Conservation (phyloP, 2,329 filamentous ascomycete genomes). For the Seiridium cupressi region DNA sequence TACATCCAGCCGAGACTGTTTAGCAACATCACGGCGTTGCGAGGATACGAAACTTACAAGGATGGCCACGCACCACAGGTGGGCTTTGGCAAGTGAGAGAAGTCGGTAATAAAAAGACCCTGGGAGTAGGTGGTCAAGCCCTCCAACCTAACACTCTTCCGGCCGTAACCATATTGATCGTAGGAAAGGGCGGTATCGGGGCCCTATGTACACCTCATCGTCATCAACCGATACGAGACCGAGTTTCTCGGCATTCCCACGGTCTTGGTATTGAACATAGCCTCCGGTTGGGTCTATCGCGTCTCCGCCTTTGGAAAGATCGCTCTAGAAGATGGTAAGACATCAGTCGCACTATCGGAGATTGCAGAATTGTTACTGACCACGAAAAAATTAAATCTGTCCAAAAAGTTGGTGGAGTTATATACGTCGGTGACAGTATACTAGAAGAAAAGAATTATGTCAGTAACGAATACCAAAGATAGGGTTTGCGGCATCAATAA, state of each 20-base stretch:
- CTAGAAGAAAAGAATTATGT: slow-evolving; percentile 10
- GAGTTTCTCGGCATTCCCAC: slow-evolving; percentile 29
- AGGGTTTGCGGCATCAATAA: no score
- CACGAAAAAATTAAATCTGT: slow-evolving; percentile 43
- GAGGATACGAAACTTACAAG: slow-evolving; percentile 42
- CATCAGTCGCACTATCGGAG: background rate
- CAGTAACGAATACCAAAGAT: no score
- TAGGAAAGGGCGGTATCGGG: slow-evolving; percentile 27
- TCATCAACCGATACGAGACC: slow-evolving; percentile 32
- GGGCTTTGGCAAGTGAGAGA: slow-evolving; percentile 65
- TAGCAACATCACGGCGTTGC: background rate
- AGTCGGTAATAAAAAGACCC: slow-evolving; percentile 68
- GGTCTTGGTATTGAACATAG: slow-evolving; percentile 55
- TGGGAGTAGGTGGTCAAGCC: slow-evolving; percentile 62
- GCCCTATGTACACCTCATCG: slow-evolving; percentile 37
- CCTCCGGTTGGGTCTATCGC: slow-evolving; percentile 36
- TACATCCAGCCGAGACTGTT: slow-evolving; percentile 39
- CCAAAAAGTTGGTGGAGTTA: slow-evolving; percentile 43
- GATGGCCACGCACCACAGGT: slow-evolving; percentile 73
- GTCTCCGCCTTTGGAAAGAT: background rate
- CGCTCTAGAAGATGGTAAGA: background rate
- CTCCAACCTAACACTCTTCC: slow-evolving; percentile 62
- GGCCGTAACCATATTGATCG: slow-evolving; percentile 26
- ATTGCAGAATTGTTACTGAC: slow-evolving; percentile 19
- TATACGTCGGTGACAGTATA: slow-evolving; percentile 40